Percentiles rank a stretch among this genome's conserved stretches.
Conservation (phyloP, 2,329 filamentous ascomycete species). For the Aspergillus carbonarius region DNA sequence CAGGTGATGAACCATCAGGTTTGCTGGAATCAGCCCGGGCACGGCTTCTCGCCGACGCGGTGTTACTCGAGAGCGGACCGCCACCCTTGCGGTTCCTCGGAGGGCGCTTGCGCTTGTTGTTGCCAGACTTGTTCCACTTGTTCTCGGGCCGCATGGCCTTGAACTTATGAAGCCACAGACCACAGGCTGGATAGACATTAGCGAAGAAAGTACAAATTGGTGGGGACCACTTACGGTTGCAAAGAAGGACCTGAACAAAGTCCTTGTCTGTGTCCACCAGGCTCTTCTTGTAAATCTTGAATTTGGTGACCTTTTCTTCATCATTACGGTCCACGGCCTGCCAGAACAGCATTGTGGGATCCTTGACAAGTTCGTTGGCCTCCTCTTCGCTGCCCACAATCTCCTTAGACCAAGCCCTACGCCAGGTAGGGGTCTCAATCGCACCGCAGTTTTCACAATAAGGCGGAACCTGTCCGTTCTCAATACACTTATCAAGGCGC, state of each 20-base stretch:
- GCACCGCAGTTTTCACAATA: slow-evolving; percentile 92
- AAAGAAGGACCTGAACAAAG: slow-evolving; percentile 74
- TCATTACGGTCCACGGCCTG: slow-evolving; percentile 64
- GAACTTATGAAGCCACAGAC: slow-evolving; percentile 90
- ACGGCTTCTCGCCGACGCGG: slow-evolving; percentile 29
- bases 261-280: slow-evolving; percentile 65
- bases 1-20: slow-evolving; percentile 40
- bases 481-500: slow-evolving; percentile 59
- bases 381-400: slow-evolving; percentile 68
- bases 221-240: slow-evolving; percentile 68
- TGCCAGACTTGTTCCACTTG: slow-evolving; percentile 71
- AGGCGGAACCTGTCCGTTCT: slow-evolving; percentile 78
- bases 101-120: slow-evolving; percentile 42
- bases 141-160: slow-evolving; percentile 79
- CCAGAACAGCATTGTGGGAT: slow-evolving; percentile 72
- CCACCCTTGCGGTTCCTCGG: slow-evolving; percentile 34
- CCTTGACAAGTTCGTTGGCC: slow-evolving; percentile 69
- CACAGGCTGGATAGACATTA: slow-evolving; percentile 62
- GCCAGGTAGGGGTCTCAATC: slow-evolving; percentile 95
- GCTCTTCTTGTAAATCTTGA: slow-evolving; percentile 74
- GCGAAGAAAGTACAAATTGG: slow-evolving; percentile 5
- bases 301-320: slow-evolving; percentile 62
- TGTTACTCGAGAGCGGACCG: slow-evolving; percentile 34
- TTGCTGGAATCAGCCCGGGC: slow-evolving; percentile 29
- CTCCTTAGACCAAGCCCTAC: slow-evolving; percentile 83